phyloP scores from a whole-genome alignment of 192 early-diverging fungal species.

The Pecoramyces ruminantium region DNA sequence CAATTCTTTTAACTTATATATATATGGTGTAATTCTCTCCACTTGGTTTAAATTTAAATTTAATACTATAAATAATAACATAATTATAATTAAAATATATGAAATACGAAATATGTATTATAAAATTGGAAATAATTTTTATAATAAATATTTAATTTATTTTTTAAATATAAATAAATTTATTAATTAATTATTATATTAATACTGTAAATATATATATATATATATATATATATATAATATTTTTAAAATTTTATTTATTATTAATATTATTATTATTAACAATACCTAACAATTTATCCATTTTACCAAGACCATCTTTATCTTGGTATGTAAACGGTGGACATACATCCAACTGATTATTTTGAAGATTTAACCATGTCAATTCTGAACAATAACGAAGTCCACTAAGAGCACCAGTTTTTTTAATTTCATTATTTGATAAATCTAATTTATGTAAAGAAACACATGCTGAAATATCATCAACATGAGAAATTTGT shows the following conservation, averaged over 20 bases:
- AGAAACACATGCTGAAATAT: constrained; percentile 40
- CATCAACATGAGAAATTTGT: constrained; percentile 47
- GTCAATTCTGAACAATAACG: constrained; percentile 33
- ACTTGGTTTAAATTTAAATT: constrained; percentile 2
- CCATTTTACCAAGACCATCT: constrained; percentile 14
- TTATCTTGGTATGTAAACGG: not conserved
- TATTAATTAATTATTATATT: no score
- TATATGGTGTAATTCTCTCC: constrained; percentile 33
- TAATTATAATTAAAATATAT: no score
- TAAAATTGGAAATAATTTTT: no score
- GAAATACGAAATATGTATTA: no score
- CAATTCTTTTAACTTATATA: constrained; percentile 32
- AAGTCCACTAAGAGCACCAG: constrained; percentile 29
- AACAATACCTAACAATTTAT: constrained; percentile 35
- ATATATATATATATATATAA: no score
- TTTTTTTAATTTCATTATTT: constrained; percentile 30
- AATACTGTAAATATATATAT: no score
- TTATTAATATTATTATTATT: not conserved
- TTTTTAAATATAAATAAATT: no score
- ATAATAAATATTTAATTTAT: no score
- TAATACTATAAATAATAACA: no score
- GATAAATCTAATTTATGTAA: constrained; percentile 42
- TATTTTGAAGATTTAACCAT: constrained; percentile 43
- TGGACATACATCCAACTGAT: constrained; percentile 27
- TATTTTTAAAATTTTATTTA: no score